Percentiles rank a stretch among this genome's conserved stretches.
phyloP scores from a whole-genome alignment of 2,329 filamentous ascomycete species.

The Claviceps pusilla region DNA sequence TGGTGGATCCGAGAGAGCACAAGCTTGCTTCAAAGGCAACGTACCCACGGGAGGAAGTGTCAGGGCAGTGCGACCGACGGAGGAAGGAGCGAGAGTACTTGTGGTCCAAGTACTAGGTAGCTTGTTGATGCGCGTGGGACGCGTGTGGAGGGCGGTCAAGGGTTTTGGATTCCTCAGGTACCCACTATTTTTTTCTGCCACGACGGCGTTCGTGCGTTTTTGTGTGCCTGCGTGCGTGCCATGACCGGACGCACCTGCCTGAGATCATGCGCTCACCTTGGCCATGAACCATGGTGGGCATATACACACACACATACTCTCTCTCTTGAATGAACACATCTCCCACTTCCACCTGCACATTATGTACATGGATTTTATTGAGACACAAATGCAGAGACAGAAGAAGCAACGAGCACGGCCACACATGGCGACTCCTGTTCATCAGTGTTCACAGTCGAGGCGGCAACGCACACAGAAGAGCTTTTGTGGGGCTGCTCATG shows the following conservation, averaged over 20 bases:
- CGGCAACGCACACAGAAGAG: background rate
- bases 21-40: conserved; percentile 6
- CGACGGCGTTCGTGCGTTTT: background rate
- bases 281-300: no score
- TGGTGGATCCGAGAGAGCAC: conserved; percentile 5
- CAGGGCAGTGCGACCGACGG: conserved; percentile 8
- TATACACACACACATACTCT: no score
- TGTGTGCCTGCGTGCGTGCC: background rate
- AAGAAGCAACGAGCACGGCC: background rate
- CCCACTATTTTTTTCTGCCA: conserved; percentile 15
- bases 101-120: conserved; percentile 21
- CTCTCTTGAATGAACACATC: no score
- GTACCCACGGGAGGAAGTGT: conserved; percentile 9
- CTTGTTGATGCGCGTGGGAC: conserved; percentile 4
- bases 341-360: no score
- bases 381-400: no score
- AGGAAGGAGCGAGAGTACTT: conserved; percentile 18
- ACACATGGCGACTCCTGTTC: no score
- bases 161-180: conserved; percentile 20
- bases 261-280: no score
- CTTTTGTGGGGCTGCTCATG: background rate
- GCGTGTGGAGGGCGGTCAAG: conserved; percentile 16
- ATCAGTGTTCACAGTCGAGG: no score
- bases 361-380: no score
- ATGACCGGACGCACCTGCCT: background rate